phyloP scores from a whole-genome alignment of 108 stramenopile genomes.

The Cyclotella sp. region DNA sequence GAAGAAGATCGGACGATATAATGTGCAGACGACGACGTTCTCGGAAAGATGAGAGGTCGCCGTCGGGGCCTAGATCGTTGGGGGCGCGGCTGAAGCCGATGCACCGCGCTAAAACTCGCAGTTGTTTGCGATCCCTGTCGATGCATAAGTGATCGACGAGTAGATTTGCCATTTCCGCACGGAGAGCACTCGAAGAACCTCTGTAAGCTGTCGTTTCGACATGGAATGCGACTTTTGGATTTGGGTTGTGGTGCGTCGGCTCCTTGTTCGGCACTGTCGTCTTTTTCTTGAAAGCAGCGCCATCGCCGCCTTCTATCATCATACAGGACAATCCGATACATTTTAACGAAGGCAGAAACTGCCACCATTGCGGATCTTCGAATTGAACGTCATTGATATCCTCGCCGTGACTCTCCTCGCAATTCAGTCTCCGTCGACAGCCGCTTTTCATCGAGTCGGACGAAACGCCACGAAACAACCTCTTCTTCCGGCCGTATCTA shows the following conservation, averaged over 20 bases:
- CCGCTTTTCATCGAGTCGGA: background rate
- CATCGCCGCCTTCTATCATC: slow-evolving; percentile 55
- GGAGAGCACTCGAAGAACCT: slow-evolving; percentile 35
- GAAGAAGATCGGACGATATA: slow-evolving; percentile 57
- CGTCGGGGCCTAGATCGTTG: slow-evolving; percentile 53
- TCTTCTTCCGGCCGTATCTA: slow-evolving; percentile 26
- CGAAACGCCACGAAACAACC: background rate
- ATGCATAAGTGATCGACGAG: slow-evolving; percentile 46
- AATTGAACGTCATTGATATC: slow-evolving; percentile 80
- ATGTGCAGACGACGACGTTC: slow-evolving; percentile 69
- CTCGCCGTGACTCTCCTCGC: slow-evolving; percentile 11
- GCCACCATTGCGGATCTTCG: slow-evolving; percentile 92
- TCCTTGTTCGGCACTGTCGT: slow-evolving; percentile 11
- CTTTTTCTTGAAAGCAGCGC: slow-evolving; percentile 13
- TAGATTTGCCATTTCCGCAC: slow-evolving; percentile 28
- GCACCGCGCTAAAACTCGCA: slow-evolving; percentile 67
- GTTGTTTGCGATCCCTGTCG: slow-evolving; percentile 71
- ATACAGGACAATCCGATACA: slow-evolving; percentile 85
- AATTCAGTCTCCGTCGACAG: background rate
- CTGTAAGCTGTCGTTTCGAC: slow-evolving; percentile 10
- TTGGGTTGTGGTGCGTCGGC: background rate
- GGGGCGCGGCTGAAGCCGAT: slow-evolving; percentile 74
- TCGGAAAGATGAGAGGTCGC: slow-evolving; percentile 67
- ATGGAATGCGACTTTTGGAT: slow-evolving; percentile 35
- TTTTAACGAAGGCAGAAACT: slow-evolving; percentile 85